Evolutionary conservation across 2,329 filamentous ascomycete genomes (phyloP).

Genomic region (Cercospora zeina): DNA sequence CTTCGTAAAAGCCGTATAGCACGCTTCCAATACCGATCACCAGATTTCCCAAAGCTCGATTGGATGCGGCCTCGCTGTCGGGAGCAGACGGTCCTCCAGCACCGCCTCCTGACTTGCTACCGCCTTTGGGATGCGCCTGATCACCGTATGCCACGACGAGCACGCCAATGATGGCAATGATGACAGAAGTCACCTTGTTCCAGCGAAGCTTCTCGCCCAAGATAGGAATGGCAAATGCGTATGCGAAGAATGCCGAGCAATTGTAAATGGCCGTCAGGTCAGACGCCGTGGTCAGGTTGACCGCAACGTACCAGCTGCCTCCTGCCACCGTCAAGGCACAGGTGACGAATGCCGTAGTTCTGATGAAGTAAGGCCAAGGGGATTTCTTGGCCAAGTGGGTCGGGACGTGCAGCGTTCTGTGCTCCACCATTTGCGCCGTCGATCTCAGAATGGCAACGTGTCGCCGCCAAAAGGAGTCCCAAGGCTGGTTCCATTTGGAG

Average conservation of each 20-base stretch:
- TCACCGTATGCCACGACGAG: constrained; percentile 95
- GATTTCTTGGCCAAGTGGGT: constrained; percentile 48
- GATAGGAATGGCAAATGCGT: constrained; percentile 90
- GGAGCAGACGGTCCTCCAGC: constrained; percentile 50
- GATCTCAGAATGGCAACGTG: constrained; percentile 64
- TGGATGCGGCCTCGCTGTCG: constrained; percentile 57
- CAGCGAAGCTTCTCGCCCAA: constrained; percentile 79
- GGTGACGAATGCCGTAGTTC: constrained; percentile 79
- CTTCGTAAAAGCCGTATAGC: constrained; percentile 95
- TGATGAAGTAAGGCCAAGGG: constrained; percentile 72
- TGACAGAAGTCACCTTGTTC: constrained; percentile 84
- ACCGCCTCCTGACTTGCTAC: constrained; percentile 57
- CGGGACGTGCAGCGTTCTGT: constrained; percentile 69
- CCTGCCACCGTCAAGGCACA: constrained; percentile 85
- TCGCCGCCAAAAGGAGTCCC: constrained; percentile 80
- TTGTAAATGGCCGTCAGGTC: constrained; percentile 99
- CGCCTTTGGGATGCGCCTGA: constrained; percentile 53
- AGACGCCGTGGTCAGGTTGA: constrained; percentile 86
- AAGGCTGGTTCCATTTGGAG: constrained; percentile 75
- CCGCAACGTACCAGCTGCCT: constrained; percentile 91
- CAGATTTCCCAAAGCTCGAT: constrained; percentile 79
- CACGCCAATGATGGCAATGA: constrained; percentile 83
- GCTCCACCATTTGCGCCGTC: constrained; percentile 82
- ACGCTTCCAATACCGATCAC: constrained; percentile 89
- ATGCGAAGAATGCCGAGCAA: constrained; percentile 97